Conservation (phyloP, 306 rosid species). For the Glycyrrhiza uralensis region DNA sequence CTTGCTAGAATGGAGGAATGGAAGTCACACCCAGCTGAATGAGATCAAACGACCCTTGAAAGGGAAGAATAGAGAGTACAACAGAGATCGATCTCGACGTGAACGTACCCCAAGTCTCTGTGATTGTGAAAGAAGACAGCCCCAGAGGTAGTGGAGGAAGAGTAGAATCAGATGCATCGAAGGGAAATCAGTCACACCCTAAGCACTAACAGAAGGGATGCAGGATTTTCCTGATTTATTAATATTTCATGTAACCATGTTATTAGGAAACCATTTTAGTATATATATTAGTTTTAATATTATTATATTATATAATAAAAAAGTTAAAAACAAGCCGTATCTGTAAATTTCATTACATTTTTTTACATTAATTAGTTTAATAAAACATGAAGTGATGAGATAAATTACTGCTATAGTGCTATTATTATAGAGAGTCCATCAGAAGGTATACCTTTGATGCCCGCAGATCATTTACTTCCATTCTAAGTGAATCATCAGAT, state of each 20-base stretch:
- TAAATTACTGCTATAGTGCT: neutral
- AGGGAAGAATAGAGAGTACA: neutral
- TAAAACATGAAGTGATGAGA: conserved; percentile 2
- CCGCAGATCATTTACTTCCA: conserved; percentile 75
- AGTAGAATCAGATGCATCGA: too few species aligned
- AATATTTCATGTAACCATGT: neutral
- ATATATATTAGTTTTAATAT: neutral
- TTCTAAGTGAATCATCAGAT: conserved; percentile 86
- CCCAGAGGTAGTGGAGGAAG: too few species aligned
- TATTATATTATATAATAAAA: neutral
- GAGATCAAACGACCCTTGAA: neutral
- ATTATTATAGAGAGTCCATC: neutral
- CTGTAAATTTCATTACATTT: conserved; percentile 1
- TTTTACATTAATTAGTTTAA: neutral
- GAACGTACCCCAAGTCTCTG: too few species aligned
- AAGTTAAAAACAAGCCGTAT: neutral
- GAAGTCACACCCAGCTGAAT: neutral
- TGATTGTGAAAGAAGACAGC: too few species aligned
- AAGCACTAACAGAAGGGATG: too few species aligned
- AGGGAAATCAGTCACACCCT: too few species aligned
- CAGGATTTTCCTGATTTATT: neutral
- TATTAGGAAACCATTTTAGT: neutral
- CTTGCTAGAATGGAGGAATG: neutral
- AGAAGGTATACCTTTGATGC: conserved; percentile 57
- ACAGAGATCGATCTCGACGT: neutral